Evolutionary conservation across 257 asterid genomes (phyloP).

Genomic region (Pogostemon cablin): DNA sequence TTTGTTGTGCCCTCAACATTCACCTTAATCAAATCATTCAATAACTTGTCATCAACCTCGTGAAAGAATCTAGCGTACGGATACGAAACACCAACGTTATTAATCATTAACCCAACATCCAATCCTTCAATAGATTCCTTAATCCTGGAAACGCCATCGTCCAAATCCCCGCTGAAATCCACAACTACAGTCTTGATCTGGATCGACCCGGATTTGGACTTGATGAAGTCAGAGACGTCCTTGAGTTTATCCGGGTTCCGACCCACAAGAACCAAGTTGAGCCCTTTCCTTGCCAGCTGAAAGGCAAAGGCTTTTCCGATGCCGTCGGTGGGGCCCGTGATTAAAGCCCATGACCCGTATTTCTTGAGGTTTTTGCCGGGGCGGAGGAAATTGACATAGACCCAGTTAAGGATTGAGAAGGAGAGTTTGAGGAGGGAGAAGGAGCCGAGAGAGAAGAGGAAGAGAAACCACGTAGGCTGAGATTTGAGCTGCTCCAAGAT

Average conservation of each 20-base stretch:
- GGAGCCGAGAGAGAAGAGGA: constrained; percentile 54
- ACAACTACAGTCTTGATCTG: constrained; percentile 82
- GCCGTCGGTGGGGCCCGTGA: constrained; percentile 97
- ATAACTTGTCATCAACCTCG: constrained; percentile 81
- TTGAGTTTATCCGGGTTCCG: constrained; percentile 79
- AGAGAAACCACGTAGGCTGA: constrained; percentile 73
- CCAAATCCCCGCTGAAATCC: constrained; percentile 83
- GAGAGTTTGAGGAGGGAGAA: constrained; percentile 47
- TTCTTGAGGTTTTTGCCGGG: constrained; percentile 85
- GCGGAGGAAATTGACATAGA: constrained; percentile 74
- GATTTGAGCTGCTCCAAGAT: constrained; percentile 66
- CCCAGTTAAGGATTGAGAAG: constrained; percentile 56
- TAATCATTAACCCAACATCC: constrained; percentile 82
- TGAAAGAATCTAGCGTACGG: constrained; percentile 92
- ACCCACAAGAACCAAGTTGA: constrained; percentile 75
- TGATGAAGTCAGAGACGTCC: constrained; percentile 60
- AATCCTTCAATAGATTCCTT: constrained; percentile 65
- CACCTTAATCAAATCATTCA: constrained; percentile 79
- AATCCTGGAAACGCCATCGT: constrained; percentile 74
- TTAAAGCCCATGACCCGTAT: constrained; percentile 95
- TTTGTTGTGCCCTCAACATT: constrained; percentile 88
- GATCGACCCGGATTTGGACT: constrained; percentile 57
- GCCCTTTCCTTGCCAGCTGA: constrained; percentile 75
- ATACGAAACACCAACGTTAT: constrained; percentile 89
- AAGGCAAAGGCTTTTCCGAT: constrained; percentile 93